Evolutionary conservation across 83 land plant genomes (phyloP), one percentile per base, ranked within the genome.

Genomic region (Picea abies): DNA sequence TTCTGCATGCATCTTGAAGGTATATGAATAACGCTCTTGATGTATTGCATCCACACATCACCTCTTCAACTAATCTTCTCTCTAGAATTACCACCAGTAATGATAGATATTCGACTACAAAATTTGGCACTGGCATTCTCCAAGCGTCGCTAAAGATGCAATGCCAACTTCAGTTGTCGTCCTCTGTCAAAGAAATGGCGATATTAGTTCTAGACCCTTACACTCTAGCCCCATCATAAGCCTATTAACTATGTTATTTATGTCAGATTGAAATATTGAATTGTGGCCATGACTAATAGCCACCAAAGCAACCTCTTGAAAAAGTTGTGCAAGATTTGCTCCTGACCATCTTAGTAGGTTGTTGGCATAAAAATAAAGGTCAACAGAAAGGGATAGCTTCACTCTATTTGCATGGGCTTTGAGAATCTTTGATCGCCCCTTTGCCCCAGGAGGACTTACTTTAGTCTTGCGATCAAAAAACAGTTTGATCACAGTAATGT

Each of bases 231-330:
- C 98, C 61, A 93, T 84, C 20, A 92, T 97, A 10, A 93, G 94
- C 41, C 98, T 89, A 81, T 95, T 96, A 58, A 97, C 92, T 84
- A 96, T 95, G 60, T 86, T 90, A 83, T 97, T 95, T 87, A 97
- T 70, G 82, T 97, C 98, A 63, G 82, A 81, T 80, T 87, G 91
- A 35, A 91, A 56, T 71, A 97, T 89, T 14, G 92, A 80, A 17
- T 84, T 68, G 83, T 95, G 96, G 11, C 89, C 85, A 78, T 93
- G 91, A 47, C 99, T 90, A 39, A 93, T 89, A 5, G 96, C 96
- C 64, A 97, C 89, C 87, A 97, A 83, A 73, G 98, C 98, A 79
- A 95, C 90, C 78, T 97, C 99, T 68, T 97, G 98, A 66, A 97
- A 66, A 61, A 97, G 86, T 67, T 97, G 99, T 49, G 98, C 99